Conservation (phyloP, 2,329 filamentous ascomycete genomes). For the Calonectria crousiana region DNA sequence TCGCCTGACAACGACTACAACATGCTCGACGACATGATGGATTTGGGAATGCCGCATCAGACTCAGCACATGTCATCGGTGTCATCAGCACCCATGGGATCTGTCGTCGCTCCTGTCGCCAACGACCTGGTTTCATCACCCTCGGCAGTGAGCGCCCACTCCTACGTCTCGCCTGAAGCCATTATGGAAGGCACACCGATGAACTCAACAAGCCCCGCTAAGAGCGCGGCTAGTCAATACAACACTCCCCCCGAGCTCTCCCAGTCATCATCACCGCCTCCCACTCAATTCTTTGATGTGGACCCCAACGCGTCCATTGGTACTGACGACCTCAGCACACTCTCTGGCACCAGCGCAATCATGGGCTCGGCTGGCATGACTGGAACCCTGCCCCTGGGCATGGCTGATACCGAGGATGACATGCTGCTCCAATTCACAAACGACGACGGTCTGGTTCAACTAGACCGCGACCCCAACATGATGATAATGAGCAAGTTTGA, state of each 20-base stretch:
- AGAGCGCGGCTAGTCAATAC: slow-evolving; percentile 64
- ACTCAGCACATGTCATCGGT: slow-evolving; percentile 50
- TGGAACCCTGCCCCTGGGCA: slow-evolving; percentile 47
- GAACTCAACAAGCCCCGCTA: slow-evolving; percentile 61
- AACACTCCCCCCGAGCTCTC: slow-evolving; percentile 72
- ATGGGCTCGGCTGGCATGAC: slow-evolving; percentile 50
- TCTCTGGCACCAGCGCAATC: slow-evolving; percentile 48
- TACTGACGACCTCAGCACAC: slow-evolving; percentile 47
- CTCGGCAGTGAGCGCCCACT: slow-evolving; percentile 51
- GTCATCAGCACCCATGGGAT: slow-evolving; percentile 61
- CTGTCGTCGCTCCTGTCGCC: slow-evolving; percentile 48
- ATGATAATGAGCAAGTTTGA: slow-evolving; percentile 67
- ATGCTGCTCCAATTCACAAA: slow-evolving; percentile 57
- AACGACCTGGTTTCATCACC: slow-evolving; percentile 55
- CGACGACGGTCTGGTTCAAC: slow-evolving; percentile 56
- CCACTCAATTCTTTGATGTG: slow-evolving; percentile 61
- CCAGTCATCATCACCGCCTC: slow-evolving; percentile 69
- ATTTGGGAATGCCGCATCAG: slow-evolving; percentile 51
- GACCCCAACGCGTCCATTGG: slow-evolving; percentile 53
- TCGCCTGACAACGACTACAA: slow-evolving; percentile 65
- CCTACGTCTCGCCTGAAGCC: slow-evolving; percentile 62
- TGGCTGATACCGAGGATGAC: slow-evolving; percentile 59
- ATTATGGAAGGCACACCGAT: slow-evolving; percentile 53
- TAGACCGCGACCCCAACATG: slow-evolving; percentile 61
- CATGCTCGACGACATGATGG: slow-evolving; percentile 63